Evolutionary conservation across 306 rosid genomes (phyloP).

Genomic region (Inga leiocalycina): DNA sequence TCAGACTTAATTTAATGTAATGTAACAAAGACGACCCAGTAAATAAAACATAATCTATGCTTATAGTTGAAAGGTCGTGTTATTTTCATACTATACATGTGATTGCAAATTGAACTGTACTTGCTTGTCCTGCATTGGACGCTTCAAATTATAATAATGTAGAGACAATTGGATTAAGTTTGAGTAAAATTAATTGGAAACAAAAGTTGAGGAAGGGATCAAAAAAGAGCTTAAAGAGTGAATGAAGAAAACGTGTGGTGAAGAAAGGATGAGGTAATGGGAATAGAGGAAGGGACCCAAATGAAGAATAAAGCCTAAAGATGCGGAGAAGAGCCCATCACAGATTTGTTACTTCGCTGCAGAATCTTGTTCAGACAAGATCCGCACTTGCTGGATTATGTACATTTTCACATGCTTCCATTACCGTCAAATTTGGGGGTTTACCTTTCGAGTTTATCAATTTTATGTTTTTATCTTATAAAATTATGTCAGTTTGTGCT

Average conservation of each 20-base stretch:
- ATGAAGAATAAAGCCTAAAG: background rate
- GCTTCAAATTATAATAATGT: background rate
- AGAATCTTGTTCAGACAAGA: background rate
- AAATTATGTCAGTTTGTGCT: no score
- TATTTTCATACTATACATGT: background rate
- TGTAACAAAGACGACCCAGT: background rate
- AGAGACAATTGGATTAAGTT: background rate
- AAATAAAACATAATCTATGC: no score
- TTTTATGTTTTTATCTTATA: no score
- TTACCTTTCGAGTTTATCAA: fast-evolving
- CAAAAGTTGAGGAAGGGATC: no score
- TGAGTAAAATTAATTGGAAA: no score
- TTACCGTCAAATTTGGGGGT: fast-evolving
- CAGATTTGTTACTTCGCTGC: background rate
- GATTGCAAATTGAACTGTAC: background rate
- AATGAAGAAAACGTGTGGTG: background rate
- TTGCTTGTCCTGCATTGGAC: background rate
- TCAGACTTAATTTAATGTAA: background rate
- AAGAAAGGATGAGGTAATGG: background rate
- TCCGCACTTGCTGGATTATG: background rate
- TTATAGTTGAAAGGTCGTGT: no score
- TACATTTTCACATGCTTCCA: background rate
- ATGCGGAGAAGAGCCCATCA: background rate
- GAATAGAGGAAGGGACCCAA: background rate
- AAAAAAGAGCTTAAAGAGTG: no score